phyloP scores from a whole-genome alignment of 2,329 filamentous ascomycete species.

The Delphinella strobiligena region DNA sequence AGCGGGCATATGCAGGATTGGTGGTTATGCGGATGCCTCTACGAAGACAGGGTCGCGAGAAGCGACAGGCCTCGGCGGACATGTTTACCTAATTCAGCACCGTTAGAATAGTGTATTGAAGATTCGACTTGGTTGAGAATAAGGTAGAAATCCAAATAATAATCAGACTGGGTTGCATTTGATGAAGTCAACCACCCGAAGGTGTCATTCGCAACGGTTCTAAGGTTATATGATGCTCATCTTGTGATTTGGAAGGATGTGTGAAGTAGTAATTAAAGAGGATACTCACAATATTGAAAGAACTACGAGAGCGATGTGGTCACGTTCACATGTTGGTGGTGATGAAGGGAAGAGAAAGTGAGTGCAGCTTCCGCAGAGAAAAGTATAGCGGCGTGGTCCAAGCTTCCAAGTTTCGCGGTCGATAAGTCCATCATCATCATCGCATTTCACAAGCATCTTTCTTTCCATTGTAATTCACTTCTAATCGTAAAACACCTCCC shows the following conservation, averaged over 20 bases:
- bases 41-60: constrained; percentile 45
- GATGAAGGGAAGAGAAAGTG: background rate
- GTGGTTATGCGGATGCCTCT: constrained; percentile 25
- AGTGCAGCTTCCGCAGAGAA: background rate
- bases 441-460: background rate
- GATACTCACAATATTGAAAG: constrained; percentile 7
- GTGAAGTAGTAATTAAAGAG: background rate
- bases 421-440: background rate
- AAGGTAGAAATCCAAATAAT: no score
- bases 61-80: constrained; percentile 35
- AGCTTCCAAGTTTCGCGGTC: constrained; percentile 9
- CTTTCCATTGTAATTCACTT: no score
- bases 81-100: constrained; percentile 26
- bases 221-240: constrained; percentile 23
- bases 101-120: no score
- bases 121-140: no score
- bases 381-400: constrained; percentile 10
- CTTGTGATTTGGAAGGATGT: constrained; percentile 6
- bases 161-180: no score
- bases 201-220: constrained; percentile 61
- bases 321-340: background rate
- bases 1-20: constrained; percentile 34
- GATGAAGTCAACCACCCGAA: constrained; percentile 42
- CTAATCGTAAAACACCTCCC: background rate
- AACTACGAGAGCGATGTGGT: no score